phyloP scores from a whole-genome alignment of 2,329 filamentous ascomycete genomes.

The Fusarium kyushuense region DNA sequence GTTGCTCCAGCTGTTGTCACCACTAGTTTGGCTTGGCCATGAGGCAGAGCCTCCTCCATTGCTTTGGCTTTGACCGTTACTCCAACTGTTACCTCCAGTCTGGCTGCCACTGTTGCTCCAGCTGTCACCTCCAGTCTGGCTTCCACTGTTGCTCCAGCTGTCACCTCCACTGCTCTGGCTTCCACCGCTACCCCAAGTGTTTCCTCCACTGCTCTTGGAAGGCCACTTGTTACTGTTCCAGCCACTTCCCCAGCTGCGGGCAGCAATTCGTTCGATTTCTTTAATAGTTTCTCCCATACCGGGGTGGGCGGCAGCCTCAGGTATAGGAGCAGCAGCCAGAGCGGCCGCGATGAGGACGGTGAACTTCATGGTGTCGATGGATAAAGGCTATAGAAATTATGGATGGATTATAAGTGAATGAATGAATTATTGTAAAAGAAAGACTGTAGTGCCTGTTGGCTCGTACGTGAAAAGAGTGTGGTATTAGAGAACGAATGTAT shows the following conservation, averaged over 20 bases:
- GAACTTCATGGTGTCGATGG: slow-evolving; percentile 45
- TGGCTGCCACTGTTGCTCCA: background rate
- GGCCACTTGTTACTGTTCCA: slow-evolving; percentile 24
- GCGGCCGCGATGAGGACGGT: slow-evolving; percentile 37
- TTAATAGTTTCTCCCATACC: slow-evolving; percentile 43
- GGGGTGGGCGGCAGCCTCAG: slow-evolving; percentile 35
- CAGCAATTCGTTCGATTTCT: slow-evolving; percentile 38
- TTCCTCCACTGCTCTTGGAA: background rate
- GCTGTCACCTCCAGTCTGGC: background rate
- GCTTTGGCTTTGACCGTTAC: background rate
- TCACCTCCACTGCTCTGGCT: background rate
- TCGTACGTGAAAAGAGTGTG: slow-evolving; percentile 11
- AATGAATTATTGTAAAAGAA: slow-evolving; percentile 7
- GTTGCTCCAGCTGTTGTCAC: background rate
- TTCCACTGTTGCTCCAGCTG: background rate
- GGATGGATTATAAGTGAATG: slow-evolving; percentile 1
- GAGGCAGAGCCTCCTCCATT: background rate
- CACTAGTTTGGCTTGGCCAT: background rate
- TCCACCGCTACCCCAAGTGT: background rate
- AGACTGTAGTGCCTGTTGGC: slow-evolving; percentile 9
- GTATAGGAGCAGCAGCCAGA: slow-evolving; percentile 38
- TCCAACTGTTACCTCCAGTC: background rate
- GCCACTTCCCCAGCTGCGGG: slow-evolving; percentile 31
- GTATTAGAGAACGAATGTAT: slow-evolving; percentile 10
- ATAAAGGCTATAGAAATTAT: background rate